Percentiles rank a stretch among this genome's conserved stretches.
phyloP scores from a whole-genome alignment of 257 asterid genomes.

The Salvia rosmarinus region DNA sequence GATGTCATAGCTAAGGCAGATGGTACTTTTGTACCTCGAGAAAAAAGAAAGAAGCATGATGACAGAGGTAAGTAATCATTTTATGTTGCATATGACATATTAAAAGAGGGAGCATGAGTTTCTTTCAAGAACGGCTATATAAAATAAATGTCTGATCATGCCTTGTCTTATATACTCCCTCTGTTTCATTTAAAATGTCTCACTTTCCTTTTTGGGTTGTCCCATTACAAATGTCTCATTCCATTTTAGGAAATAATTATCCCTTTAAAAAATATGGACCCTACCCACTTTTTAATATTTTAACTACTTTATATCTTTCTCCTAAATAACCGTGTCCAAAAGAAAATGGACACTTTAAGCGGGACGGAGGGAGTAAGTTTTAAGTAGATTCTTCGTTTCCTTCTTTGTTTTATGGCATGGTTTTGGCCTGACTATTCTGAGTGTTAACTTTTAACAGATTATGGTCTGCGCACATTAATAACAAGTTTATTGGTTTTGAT shows the following conservation, averaged over 20 bases:
- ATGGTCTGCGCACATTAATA: background rate
- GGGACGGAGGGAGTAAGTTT: background rate
- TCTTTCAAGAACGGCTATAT: background rate
- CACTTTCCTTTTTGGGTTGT: no score
- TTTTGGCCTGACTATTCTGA: background rate
- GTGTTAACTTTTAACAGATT: background rate
- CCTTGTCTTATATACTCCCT: background rate
- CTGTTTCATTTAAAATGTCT: no score
- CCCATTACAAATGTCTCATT: no score
- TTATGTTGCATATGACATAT: slow-evolving; percentile 5
- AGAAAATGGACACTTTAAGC: no score
- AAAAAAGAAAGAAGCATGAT: slow-evolving; percentile 87
- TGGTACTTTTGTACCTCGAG: slow-evolving; percentile 93
- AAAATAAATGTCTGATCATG: background rate
- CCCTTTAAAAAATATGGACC: no score
- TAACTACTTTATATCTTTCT: no score
- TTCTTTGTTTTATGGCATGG: background rate
- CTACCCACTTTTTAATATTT: no score
- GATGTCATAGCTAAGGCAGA: slow-evolving; percentile 88
- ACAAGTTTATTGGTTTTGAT: background rate
- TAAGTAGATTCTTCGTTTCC: slow-evolving; percentile 10
- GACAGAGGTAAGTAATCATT: slow-evolving; percentile 67
- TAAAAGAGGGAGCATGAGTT: slow-evolving; percentile 11
- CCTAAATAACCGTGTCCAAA: no score
- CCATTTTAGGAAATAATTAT: no score